Conservation (phyloP, 257 asterid genomes). For the Ilex aquifolium region DNA sequence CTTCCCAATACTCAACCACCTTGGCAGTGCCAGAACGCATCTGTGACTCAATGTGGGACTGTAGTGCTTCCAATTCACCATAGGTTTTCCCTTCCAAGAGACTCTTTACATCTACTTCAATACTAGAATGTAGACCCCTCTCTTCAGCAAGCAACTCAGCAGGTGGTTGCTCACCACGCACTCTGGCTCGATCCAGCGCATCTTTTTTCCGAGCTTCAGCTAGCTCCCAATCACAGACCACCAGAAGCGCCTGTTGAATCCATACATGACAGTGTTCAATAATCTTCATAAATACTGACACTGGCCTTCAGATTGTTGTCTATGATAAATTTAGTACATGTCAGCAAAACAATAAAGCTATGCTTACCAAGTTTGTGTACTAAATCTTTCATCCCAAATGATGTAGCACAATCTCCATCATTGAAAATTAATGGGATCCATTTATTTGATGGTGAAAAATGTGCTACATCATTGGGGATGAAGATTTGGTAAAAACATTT, state of each 20-base stretch:
- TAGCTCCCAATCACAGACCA: conserved; percentile 90
- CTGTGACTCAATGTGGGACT: conserved; percentile 72
- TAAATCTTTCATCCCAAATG: too few relatives aligned
- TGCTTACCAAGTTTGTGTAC: too few relatives aligned
- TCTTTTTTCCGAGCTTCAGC: conserved; percentile 81
- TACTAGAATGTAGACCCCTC: conserved; percentile 76
- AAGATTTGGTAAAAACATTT: too few relatives aligned
- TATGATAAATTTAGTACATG: neutral
- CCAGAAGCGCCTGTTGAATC: conserved; percentile 59
- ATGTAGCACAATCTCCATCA: too few relatives aligned
- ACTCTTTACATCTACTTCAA: conserved; percentile 77
- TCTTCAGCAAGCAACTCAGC: conserved; percentile 80
- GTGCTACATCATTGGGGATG: too few relatives aligned
- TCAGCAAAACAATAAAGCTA: neutral
- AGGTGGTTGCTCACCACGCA: conserved; percentile 81
- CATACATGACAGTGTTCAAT: neutral
- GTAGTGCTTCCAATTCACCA: conserved; percentile 50
- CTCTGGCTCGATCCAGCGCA: conserved; percentile 87
- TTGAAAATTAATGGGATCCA: too few relatives aligned
- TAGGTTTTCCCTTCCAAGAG: conserved; percentile 65
- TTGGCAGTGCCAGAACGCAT: conserved; percentile 93
- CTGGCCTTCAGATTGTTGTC: neutral
- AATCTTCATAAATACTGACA: too few relatives aligned
- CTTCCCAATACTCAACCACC: conserved; percentile 95
- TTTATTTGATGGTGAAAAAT: too few relatives aligned